phyloP scores from a whole-genome alignment of 2,329 filamentous ascomycete genomes.

The Emergomyces africanus region DNA sequence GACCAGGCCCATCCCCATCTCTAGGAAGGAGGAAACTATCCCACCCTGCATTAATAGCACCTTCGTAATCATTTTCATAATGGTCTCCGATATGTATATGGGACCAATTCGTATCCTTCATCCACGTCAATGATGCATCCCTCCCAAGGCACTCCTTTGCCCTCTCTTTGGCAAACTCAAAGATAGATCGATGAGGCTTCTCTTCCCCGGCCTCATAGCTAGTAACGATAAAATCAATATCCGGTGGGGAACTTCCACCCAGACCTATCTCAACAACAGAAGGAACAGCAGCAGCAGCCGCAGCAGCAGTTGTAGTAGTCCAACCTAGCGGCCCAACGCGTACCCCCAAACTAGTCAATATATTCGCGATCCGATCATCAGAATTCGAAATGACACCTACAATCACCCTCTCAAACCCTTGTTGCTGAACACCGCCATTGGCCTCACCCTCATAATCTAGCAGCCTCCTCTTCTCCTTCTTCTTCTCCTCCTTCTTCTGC shows the following conservation, averaged over 20 bases:
- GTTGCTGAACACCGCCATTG: neutral
- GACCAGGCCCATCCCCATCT: slow-evolving; percentile 1
- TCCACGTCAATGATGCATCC: neutral
- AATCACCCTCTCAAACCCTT: slow-evolving; percentile 23
- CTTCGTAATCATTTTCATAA: slow-evolving; percentile 28
- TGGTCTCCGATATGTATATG: slow-evolving; percentile 36
- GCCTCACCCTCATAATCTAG: neutral
- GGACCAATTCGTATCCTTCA: slow-evolving; percentile 13
- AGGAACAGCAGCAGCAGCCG: neutral
- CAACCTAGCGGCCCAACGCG: slow-evolving; percentile 25
- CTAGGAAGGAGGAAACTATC: slow-evolving; percentile 14
- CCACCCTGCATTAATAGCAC: slow-evolving; percentile 27
- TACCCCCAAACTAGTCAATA: slow-evolving; percentile 29
- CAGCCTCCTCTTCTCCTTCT: slow-evolving; percentile 9
- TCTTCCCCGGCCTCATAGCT: slow-evolving; percentile 35
- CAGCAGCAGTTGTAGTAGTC: slow-evolving; percentile 9
- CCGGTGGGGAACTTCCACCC: slow-evolving; percentile 13
- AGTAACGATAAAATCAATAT: slow-evolving; percentile 34
- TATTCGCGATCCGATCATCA: slow-evolving; percentile 30
- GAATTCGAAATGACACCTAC: slow-evolving; percentile 35
- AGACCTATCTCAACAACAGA: slow-evolving; percentile 7
- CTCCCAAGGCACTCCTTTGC: slow-evolving; percentile 12
- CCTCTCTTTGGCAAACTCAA: slow-evolving; percentile 24
- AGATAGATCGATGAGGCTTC: slow-evolving; percentile 31
- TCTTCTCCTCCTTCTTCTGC: slow-evolving; percentile 6